Evolutionary conservation across 2,329 filamentous ascomycete genomes (phyloP).

Genomic region (Emergomyces africanus): DNA sequence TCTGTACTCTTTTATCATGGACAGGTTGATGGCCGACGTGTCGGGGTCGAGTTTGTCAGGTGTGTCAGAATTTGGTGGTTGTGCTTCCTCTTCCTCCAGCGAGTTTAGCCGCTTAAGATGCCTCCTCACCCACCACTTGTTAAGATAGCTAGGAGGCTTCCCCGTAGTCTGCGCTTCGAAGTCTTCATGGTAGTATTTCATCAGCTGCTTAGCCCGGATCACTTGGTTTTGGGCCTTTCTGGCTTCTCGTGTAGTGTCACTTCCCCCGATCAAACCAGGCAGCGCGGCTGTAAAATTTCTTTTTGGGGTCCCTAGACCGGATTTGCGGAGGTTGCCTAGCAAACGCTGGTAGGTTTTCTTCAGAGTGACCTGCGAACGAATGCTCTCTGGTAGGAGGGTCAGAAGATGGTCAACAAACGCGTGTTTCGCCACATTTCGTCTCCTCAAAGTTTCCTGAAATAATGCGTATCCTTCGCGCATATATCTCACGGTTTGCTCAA

Average conservation of each 20-base stretch:
- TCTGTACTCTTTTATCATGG: slow-evolving; percentile 1
- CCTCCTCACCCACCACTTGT: neutral
- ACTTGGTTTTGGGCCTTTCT: neutral
- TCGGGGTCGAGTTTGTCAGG: neutral
- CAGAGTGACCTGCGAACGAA: neutral
- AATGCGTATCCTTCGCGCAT: slow-evolving; percentile 21
- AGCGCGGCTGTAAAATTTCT: neutral
- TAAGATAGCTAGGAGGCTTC: neutral
- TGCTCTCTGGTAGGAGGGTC: neutral
- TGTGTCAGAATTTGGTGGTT: neutral
- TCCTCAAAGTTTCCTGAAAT: slow-evolving; percentile 17
- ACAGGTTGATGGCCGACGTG: neutral
- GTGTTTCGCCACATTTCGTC: slow-evolving; percentile 9
- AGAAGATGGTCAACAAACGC: neutral
- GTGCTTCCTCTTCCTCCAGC: too few species aligned
- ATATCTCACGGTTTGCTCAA: slow-evolving; percentile 16
- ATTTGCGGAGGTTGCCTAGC: neutral
- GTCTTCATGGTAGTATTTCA: neutral
- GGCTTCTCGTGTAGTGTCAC: neutral
- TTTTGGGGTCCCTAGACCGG: neutral
- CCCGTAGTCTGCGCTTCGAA: neutral
- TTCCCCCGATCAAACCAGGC: neutral
- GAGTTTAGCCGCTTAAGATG: neutral
- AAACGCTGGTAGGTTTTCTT: neutral
- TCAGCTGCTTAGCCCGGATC: neutral